Percentiles rank a stretch among this genome's conserved stretches.
Evolutionary conservation across 257 asterid genomes (phyloP).

Genomic region (Solanum chmielewskii): DNA sequence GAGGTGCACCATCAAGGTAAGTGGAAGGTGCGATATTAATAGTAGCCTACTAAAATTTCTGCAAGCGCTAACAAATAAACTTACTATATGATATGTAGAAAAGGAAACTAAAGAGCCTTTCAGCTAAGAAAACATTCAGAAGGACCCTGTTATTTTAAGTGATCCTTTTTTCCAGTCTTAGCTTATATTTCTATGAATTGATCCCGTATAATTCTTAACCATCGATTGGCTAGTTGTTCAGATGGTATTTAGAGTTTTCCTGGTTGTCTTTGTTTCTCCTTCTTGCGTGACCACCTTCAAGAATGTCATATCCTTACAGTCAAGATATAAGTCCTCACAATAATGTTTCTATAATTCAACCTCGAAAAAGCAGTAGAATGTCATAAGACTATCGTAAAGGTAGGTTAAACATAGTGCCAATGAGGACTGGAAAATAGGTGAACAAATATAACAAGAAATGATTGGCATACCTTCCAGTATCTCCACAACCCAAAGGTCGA

Average conservation of each 20-base stretch:
- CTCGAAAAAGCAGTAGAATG: background rate
- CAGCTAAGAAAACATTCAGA: background rate
- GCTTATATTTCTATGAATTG: background rate
- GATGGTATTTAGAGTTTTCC: background rate
- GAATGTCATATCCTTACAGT: background rate
- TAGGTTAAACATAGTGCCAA: background rate
- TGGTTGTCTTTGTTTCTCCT: background rate
- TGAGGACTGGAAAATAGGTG: background rate
- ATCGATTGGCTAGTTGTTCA: background rate
- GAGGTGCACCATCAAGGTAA: background rate
- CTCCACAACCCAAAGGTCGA: slow-evolving; percentile 97
- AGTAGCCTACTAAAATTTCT: background rate
- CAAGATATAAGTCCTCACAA: background rate
- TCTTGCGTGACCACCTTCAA: background rate
- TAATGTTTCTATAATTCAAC: background rate
- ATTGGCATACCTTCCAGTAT: slow-evolving; percentile 76
- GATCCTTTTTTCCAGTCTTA: background rate
- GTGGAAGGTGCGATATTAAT: background rate
- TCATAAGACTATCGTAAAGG: background rate
- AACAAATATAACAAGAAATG: background rate
- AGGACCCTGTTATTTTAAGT: background rate
- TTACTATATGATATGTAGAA: background rate
- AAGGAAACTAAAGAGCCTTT: background rate
- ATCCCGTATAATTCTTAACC: background rate
- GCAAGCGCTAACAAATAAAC: background rate